phyloP scores from a whole-genome alignment of 2,329 filamentous ascomycete species.

The Fusarium austroafricanum region DNA sequence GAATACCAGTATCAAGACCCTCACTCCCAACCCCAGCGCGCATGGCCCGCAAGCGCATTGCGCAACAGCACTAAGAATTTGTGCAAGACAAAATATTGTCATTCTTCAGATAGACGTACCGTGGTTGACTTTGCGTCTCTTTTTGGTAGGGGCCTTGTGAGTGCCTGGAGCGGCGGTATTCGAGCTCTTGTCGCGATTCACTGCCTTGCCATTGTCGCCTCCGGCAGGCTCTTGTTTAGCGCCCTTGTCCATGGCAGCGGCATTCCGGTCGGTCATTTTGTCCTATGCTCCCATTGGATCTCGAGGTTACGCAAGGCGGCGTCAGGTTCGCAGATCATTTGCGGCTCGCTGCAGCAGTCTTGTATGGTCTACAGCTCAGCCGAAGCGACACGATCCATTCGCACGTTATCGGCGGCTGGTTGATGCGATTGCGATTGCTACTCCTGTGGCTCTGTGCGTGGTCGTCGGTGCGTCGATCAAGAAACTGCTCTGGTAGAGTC shows the following conservation, averaged over 20 bases:
- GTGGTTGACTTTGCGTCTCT: conserved; percentile 90
- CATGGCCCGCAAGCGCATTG: conserved; percentile 10
- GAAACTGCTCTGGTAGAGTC: conserved; percentile 11
- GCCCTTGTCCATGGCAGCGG: conserved; percentile 50
- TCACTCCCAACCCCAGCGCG: conserved; percentile 15
- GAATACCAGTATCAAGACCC: conserved; percentile 17
- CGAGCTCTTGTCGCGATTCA: conserved; percentile 46
- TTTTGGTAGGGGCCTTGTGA: conserved; percentile 78
- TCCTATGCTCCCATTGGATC: conserved; percentile 50
- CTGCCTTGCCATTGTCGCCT: conserved; percentile 47
- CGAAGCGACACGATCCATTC: conserved; percentile 43
- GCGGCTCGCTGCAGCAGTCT: conserved; percentile 47
- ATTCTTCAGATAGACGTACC: conserved; percentile 66
- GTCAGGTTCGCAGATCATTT: conserved; percentile 49
- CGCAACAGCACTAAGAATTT: not conserved
- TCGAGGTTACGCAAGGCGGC: conserved; percentile 49
- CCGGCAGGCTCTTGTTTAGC: conserved; percentile 45
- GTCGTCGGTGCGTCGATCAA: conserved; percentile 28
- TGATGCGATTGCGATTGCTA: conserved; percentile 36
- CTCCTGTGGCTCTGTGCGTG: conserved; percentile 20
- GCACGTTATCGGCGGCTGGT: conserved; percentile 33
- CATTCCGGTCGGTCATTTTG: conserved; percentile 51
- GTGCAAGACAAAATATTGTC: not conserved
- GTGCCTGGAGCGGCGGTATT: conserved; percentile 41
- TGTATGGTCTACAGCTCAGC: conserved; percentile 42